Evolutionary conservation across 495 filamentous ascomycete genomes (phyloP).

Genomic region (Aspergillus leporis): DNA sequence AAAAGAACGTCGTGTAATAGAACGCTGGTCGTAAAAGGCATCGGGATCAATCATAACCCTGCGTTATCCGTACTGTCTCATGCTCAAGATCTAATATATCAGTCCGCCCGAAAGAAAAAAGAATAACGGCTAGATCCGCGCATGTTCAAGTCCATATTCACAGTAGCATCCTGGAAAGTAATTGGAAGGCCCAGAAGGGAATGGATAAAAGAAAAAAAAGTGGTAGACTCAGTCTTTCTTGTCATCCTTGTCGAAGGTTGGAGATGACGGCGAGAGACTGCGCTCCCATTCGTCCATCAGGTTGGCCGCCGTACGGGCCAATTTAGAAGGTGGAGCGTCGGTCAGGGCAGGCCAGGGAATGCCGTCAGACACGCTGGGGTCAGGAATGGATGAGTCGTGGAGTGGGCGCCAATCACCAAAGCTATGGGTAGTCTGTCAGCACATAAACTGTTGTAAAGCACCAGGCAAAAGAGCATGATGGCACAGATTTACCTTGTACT

Average conservation of each 20-base stretch:
- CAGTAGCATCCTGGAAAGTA: conserved; percentile 13
- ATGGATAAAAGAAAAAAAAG: conserved; percentile 15
- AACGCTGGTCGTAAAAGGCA: conserved; percentile 35
- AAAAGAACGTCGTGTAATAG: conserved; percentile 12
- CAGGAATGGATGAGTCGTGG: conserved; percentile 30
- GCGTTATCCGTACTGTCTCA: conserved; percentile 36
- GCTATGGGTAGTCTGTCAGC: conserved; percentile 32
- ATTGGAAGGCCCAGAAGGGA: conserved; percentile 6
- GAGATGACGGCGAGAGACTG: conserved; percentile 39
- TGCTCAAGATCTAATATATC: conserved; percentile 20
- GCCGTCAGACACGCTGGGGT: conserved; percentile 51
- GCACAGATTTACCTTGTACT: conserved; percentile 51
- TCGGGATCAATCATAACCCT: conserved; percentile 39
- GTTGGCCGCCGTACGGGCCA: conserved; percentile 67
- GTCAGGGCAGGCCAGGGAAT: conserved; percentile 68
- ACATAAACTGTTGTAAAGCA: conserved; percentile 16
- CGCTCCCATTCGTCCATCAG: conserved; percentile 81
- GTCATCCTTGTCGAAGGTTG: conserved; percentile 31
- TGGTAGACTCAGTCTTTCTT: conserved; percentile 35
- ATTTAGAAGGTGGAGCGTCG: conserved; percentile 63
- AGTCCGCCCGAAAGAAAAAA: conserved; percentile 11
- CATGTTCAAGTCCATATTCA: conserved; percentile 27
- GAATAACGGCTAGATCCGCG: conserved; percentile 6
- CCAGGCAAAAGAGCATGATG: conserved; percentile 14
- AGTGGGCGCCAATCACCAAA: conserved; percentile 44